Evolutionary conservation across 306 rosid species (phyloP), one percentile per base, ranked within the genome.

Genomic region (Elaeagnus macrophylla): DNA sequence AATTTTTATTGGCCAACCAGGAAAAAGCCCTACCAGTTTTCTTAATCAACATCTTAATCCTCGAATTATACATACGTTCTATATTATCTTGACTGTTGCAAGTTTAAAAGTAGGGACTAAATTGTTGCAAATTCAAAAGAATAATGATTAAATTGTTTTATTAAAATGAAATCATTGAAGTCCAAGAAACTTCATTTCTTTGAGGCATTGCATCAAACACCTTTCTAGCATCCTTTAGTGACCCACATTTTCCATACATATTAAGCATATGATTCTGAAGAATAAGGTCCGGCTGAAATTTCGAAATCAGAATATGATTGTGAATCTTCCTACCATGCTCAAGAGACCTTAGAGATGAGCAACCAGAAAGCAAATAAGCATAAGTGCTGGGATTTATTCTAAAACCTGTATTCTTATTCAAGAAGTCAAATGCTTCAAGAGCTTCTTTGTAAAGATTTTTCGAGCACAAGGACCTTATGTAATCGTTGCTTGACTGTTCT

Each of bases 181-280:
- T 87, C 95, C 94, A 87, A 63, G 95, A 81, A 43, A 87, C 78
- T 47, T 71, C 79, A 67, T 81, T 87, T 61, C 70, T 69, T 40
- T 55, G 70, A 43, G 66, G 72, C 96, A 88, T 88, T 75, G 61
- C 50, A 39, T 84, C 83, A 57, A 88, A 88, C 25, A 69, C 74
- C 60, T 79, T 69, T 60, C 79, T 51, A 38, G 88, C 94, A 65
- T 88, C 90, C 43, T 56, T 71, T 67, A 71, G 48, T 15, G 94
- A 88, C 64, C 87, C 85, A 53, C 94, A 88, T 70, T 81, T 88
- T 48, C 87, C 83, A 55, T 81, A 81, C 96, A 81, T 81, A 57
- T 73, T 81, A 43, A 81, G 67, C 54, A 88, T 62, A 61, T 79
- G 89, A 69, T 84, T 88, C 54, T 75, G 67, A 37, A 88, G 88